Evolutionary conservation across 164 flowering plant species (phyloP), one percentile per base, ranked within the genome.

Genomic region (Santalum album): DNA sequence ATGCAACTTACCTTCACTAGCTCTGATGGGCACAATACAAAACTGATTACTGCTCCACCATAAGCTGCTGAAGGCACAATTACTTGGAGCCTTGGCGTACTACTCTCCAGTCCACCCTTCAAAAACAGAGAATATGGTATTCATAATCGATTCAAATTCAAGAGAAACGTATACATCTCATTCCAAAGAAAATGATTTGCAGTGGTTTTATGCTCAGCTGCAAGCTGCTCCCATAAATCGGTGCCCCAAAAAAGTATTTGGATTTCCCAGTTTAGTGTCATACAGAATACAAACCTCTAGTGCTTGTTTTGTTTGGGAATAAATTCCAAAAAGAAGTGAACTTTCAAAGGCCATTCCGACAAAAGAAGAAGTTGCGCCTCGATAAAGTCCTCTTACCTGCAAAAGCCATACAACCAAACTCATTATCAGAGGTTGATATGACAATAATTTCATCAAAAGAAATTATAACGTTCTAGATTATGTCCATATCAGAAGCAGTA

Each of bases 351-450:
- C 92, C 84, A 91, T 65, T 54, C 98, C 98, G 56, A 84, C 51
- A 65, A 88, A 88, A 36, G 98, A 91, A 63, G 98, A 76, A 25
- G 94, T 79, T 59, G 98, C 98, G 16, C 98, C 98, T 55, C 89
- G 76, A 55, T 91, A 91, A 49, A 91, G 94, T 60, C 98, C 98
- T 78, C 52, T 86, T 38, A 88, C 78, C 98, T 91, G 72, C 54
- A 51, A 75, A 66, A 61, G 7, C 16, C 9, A 9, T 9, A 38
- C 16, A 38, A 10, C 16, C 9, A 38, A 16, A 12, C 17, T 9
- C 42, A 38, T 16, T 38, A 14, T 38, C 42, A 38, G 19, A 43
- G 16, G 25, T 22, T 20, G 11, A 46, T n/a, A 46, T 23, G 23
- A 11, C 10, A 46, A n/a, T 46, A 15, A 0, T 15, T 9, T 15